A percentile compares a stretch with the other conserved stretches of the same genome.
Conservation (phyloP, 345 rosid species). For the Aethionema arabicum region DNA sequence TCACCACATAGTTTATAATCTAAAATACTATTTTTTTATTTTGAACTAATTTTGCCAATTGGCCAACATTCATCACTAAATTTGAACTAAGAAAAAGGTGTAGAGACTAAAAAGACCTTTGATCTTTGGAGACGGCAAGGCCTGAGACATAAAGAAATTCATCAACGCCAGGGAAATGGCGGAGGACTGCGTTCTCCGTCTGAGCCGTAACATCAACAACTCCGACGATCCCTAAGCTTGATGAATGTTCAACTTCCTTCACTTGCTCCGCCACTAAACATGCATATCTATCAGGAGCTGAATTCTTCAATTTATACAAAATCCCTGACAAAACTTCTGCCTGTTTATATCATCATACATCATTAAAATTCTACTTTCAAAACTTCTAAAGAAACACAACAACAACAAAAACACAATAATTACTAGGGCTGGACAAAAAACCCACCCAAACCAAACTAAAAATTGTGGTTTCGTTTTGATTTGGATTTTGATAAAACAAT, state of each 20-base stretch:
- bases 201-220: conserved; percentile 70
- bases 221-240: conserved; percentile 52
- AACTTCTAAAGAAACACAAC: too few species aligned
- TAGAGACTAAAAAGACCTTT: conserved; percentile 41
- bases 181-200: conserved; percentile 55
- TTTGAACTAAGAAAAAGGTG: not conserved
- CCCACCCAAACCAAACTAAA: too few species aligned
- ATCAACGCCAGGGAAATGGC: conserved; percentile 50
- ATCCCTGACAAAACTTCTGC: conserved; percentile 86
- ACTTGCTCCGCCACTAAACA: conserved; percentile 74
- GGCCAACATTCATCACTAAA: not conserved
- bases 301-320: conserved; percentile 71
- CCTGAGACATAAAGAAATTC: conserved; percentile 89
- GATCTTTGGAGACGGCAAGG: conserved; percentile 62
- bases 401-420: too few species aligned
- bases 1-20: too few species aligned
- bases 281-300: conserved; percentile 75
- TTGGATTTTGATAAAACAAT: too few species aligned
- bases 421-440: too few species aligned
- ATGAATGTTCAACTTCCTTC: conserved; percentile 27
- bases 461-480: too few species aligned
- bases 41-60: too few species aligned
- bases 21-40: too few species aligned
- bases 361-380: too few species aligned
- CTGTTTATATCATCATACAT: conserved; percentile 34